These are phyloP conservation scores for Styphnolobium japonicum DNA, from an alignment of 306 rosid genomes.

Conservation along the genomic window DNA sequence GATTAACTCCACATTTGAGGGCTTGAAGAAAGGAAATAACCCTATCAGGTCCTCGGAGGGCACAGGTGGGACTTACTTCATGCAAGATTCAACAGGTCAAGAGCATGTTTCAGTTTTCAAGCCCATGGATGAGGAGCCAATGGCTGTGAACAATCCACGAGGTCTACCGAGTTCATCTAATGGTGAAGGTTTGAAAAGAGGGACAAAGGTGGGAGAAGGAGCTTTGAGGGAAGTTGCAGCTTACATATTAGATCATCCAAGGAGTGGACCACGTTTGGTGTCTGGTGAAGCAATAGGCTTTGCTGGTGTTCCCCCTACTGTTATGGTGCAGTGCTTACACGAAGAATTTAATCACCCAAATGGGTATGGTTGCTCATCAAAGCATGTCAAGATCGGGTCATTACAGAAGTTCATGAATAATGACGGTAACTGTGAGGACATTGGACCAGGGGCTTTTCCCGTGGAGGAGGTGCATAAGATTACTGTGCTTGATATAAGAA, in stretches of 20 bases:
- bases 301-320: constrained; percentile 54
- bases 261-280: constrained; percentile 30
- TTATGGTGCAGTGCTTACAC: constrained; percentile 46
- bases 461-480: constrained; percentile 78
- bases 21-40: constrained; percentile 39
- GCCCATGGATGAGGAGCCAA: constrained; percentile 93
- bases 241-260: constrained; percentile 50
- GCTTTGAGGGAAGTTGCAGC: constrained; percentile 57
- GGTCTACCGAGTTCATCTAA: constrained; percentile 68
- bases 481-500: constrained; percentile 71
- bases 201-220: constrained; percentile 56
- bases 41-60: constrained; percentile 54
- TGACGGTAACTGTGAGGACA: constrained; percentile 77
- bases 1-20: constrained; percentile 42
- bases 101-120: constrained; percentile 71
- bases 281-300: constrained; percentile 46
- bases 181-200: constrained; percentile 59
- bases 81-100: constrained; percentile 60
- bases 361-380: constrained; percentile 41
- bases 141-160: constrained; percentile 82
- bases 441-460: constrained; percentile 60
- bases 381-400: constrained; percentile 70
- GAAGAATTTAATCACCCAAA: constrained; percentile 45
- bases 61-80: constrained; percentile 83
- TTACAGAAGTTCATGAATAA: constrained; percentile 62